Percentiles rank a stretch among this genome's conserved stretches.
phyloP scores from a whole-genome alignment of 768 basidiomycete species.

The Amanita pseudoporphyria region DNA sequence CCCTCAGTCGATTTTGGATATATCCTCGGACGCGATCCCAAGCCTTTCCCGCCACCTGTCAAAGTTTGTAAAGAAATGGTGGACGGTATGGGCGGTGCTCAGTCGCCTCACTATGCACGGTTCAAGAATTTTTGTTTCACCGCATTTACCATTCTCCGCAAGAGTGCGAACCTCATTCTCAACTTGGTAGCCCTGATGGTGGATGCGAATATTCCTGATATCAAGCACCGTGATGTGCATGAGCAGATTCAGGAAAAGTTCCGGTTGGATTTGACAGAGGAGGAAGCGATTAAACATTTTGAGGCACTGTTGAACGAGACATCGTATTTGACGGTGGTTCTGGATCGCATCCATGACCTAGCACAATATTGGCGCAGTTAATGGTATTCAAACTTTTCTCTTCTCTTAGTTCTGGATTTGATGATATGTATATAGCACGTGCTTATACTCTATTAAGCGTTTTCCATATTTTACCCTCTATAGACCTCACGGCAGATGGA shows the following conservation, averaged over 20 bases:
- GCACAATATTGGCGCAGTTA: conserved; percentile 85
- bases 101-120: conserved; percentile 89
- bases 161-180: conserved; percentile 94
- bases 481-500: conserved; percentile 36
- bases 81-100: conserved; percentile 97
- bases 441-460: conserved; percentile 11
- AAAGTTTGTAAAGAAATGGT: conserved; percentile 99
- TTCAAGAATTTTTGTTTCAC: conserved; percentile 98
- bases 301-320: conserved; percentile 91
- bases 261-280: conserved; percentile 86
- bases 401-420: neutral
- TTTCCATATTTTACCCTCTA: conserved; percentile 56
- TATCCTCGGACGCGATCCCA: conserved; percentile 94
- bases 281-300: conserved; percentile 96
- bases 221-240: conserved; percentile 83
- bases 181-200: conserved; percentile 97
- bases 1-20: conserved; percentile 91
- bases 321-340: conserved; percentile 84
- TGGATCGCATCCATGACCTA: conserved; percentile 89
- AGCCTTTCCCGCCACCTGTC: conserved; percentile 94
- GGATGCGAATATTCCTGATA: conserved; percentile 95
- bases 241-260: conserved; percentile 96
- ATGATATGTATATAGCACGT: neutral
- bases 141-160: conserved; percentile 93
- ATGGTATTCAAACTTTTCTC: no score